Evolutionary conservation across 2,329 filamentous ascomycete genomes (phyloP), one percentile per base, ranked within the genome.

Genomic region (Penicillium sp.): DNA sequence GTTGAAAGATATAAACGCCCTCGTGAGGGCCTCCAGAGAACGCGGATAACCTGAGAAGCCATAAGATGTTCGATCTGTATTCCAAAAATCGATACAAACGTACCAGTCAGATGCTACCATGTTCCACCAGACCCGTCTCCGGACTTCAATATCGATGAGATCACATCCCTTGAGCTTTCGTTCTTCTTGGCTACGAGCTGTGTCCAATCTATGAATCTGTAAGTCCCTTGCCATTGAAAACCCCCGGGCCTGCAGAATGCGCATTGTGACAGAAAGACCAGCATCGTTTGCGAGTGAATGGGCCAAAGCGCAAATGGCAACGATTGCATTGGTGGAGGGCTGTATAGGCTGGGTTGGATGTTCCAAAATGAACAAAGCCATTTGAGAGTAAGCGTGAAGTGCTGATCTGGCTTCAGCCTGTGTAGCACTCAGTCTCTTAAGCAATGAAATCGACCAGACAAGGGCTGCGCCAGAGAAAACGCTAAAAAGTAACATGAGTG

Each of bases 51-150:
- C 64, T 67, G 14, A 22, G n/a, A 16, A 27, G 6, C 13, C 40
- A 27, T 53, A 21, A 29, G 18, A 32, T 14, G 21, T 55, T 18
- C 54, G n/a, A 41, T 36, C 42, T 9, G 18, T 9, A 24, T 18
- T 31, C 21, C 21, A 6, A 14, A n/a, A 7, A 21, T 11, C 3
- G 31, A 6, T 5, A 24, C 5, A 21, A 6, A 39, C 8, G 2
- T 54, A 67, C 63, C 62, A 65, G 47, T 66, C 63, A n/a, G 62
- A 60, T 18, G 62, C 57, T 5, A 65, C 57, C 60, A 65, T 61
- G 14, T 53, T 46, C 63, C 65, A 67, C 63, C 64, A 67, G 9
- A 58, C 32, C 1, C 63, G 59, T 40, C 63, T 56, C 14, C 61
- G 56, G 8, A 66, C 54, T 43, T 67, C 65, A 22, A 65, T 14